phyloP scores from a whole-genome alignment of 202 grass and related monocot genomes.

The Eragrostis tef region DNA sequence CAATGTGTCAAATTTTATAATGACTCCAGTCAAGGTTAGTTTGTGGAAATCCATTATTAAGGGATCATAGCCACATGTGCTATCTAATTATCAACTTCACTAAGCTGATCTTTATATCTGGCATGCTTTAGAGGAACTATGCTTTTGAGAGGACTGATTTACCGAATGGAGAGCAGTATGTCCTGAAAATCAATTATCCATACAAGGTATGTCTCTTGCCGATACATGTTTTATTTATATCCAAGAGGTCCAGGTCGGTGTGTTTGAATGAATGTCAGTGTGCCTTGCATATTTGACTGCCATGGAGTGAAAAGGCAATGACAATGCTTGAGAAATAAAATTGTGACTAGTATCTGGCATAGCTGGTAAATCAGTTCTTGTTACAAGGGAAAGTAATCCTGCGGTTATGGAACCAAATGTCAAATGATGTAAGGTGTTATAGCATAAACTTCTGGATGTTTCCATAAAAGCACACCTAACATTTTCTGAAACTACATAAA shows the following conservation, averaged over 20 bases:
- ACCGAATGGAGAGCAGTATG: constrained; percentile 85
- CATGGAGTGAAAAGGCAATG: neutral
- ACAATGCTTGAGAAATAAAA: neutral
- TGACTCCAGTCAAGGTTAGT: constrained; percentile 94
- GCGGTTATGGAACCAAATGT: neutral
- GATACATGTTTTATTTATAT: neutral
- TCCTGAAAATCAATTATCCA: constrained; percentile 96
- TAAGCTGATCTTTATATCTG: constrained; percentile 42
- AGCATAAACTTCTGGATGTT: neutral
- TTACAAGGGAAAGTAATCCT: neutral
- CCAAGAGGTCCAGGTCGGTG: neutral
- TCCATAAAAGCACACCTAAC: neutral
- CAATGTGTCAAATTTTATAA: constrained; percentile 86
- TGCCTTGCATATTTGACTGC: constrained; percentile 11
- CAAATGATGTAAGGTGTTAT: neutral
- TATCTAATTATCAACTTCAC: neutral
- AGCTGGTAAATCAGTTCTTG: neutral
- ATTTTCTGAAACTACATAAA: neutral
- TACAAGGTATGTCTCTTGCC: constrained; percentile 68
- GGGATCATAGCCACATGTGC: neutral
- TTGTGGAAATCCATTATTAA: neutral
- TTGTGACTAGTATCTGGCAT: constrained; percentile 12
- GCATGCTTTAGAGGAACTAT: constrained; percentile 81
- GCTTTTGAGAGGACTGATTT: constrained; percentile 92
- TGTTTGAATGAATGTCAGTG: constrained; percentile 4